A percentile compares a stretch with the other conserved stretches of the same genome.
Conservation (phyloP, 2,329 filamentous ascomycete genomes). For the Penicillium sp. region DNA sequence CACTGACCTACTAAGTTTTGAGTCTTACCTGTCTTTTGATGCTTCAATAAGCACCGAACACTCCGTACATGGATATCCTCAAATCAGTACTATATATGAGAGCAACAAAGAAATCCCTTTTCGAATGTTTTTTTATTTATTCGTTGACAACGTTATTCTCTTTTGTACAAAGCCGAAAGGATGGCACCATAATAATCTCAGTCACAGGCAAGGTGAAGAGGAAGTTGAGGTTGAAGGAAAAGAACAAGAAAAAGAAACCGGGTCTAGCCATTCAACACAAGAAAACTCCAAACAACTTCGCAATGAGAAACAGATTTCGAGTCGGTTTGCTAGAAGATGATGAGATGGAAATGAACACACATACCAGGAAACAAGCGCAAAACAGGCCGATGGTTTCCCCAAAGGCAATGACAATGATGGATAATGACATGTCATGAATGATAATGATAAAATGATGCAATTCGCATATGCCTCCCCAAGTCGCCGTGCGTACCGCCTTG, state of each 20-base stretch:
- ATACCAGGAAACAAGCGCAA: not conserved
- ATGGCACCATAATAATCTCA: conserved; percentile 16
- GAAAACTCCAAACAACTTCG: conserved; percentile 18
- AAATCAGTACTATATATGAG: not conserved
- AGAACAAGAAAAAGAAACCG: conserved; percentile 1
- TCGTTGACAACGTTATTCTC: conserved; percentile 23
- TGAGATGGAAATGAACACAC: not conserved
- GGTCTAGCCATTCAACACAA: conserved; percentile 18
- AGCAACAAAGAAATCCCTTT: conserved; percentile 3
- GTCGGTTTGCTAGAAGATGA: conserved; percentile 5
- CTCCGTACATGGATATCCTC: not conserved
- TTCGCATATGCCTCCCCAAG: conserved; percentile 1
- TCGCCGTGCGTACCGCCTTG: not conserved
- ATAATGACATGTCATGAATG: not conserved
- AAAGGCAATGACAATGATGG: conserved; percentile 1
- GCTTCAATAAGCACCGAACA: not conserved
- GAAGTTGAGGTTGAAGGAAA: not conserved
- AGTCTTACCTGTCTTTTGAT: not conserved
- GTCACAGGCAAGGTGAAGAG: not conserved
- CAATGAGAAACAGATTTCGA: conserved; percentile 8
- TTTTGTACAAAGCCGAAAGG: conserved; percentile 28
- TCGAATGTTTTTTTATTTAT: conserved; percentile 17
- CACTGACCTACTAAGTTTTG: not conserved
- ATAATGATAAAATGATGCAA: conserved; percentile 3
- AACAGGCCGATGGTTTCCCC: not conserved